phyloP scores from a whole-genome alignment of 768 basidiomycete genomes.

The Fistulinella prunicolor region DNA sequence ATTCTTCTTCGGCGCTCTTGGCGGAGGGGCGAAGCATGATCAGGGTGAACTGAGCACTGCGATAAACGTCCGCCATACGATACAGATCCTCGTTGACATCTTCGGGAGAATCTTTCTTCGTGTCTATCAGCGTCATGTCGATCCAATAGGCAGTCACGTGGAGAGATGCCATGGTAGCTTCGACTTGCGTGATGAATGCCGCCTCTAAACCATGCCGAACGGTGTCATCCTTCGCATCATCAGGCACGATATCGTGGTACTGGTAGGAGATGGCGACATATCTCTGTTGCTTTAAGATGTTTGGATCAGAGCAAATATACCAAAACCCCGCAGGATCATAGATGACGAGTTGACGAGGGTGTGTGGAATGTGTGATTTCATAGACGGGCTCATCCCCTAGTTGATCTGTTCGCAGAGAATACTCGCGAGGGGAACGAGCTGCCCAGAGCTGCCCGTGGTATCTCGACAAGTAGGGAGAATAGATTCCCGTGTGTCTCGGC shows the following conservation, averaged over 20 bases:
- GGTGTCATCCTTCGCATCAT: not conserved
- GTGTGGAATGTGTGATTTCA: slow-evolving; percentile 9
- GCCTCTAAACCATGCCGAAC: not conserved
- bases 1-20: not conserved
- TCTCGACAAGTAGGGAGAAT: slow-evolving; percentile 17
- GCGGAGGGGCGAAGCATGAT: slow-evolving; percentile 13
- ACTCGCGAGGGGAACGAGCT: slow-evolving; percentile 20
- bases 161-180: slow-evolving; percentile 6
- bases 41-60: slow-evolving; percentile 21
- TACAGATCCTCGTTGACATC: slow-evolving; percentile 20
- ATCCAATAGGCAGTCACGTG: slow-evolving; percentile 20
- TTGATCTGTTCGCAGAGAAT: slow-evolving; percentile 12
- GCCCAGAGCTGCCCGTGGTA: slow-evolving; percentile 25
- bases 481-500: slow-evolving; percentile 6
- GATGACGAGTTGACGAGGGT: slow-evolving; percentile 19
- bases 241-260: slow-evolving; percentile 8
- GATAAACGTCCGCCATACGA: slow-evolving; percentile 25
- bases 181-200: slow-evolving; percentile 7
- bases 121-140: slow-evolving; percentile 11
- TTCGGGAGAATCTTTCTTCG: not conserved
- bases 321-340: slow-evolving; percentile 5
- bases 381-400: slow-evolving; percentile 2
- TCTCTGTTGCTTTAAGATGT: slow-evolving; percentile 6
- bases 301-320: not conserved
- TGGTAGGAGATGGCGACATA: slow-evolving; percentile 22